A percentile compares a stretch with the other conserved stretches of the same genome.
phyloP scores from a whole-genome alignment of 2,329 filamentous ascomycete species.

The Microsporum ferrugineum region DNA sequence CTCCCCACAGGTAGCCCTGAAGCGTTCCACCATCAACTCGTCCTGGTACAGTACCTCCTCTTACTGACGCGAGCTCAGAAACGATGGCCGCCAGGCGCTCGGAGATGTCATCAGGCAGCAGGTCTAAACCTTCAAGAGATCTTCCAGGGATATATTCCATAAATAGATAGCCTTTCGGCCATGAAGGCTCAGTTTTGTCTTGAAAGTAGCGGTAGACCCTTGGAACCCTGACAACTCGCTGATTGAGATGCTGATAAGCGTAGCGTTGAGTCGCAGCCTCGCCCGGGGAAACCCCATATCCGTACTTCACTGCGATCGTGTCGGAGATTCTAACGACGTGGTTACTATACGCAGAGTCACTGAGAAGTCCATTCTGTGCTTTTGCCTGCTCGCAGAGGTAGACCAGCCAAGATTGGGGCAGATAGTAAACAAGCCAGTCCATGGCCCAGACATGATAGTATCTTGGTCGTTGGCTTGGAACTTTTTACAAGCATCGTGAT shows the following conservation, averaged over 20 bases:
- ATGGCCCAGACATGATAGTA: background rate
- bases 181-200: conserved; percentile 5
- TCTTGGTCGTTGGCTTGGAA: too few relatives aligned
- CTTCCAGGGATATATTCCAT: conserved; percentile 18
- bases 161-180: conserved; percentile 17
- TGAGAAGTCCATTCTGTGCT: background rate
- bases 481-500: too few relatives aligned
- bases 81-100: conserved; percentile 13
- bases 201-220: conserved; percentile 17
- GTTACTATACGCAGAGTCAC: conserved; percentile 4
- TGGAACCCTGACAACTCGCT: conserved; percentile 16
- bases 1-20: conserved; percentile 18
- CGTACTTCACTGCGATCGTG: conserved; percentile 15
- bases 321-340: conserved; percentile 12
- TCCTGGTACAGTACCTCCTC: conserved; percentile 10
- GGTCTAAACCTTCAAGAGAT: conserved; percentile 13
- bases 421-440: background rate
- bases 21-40: conserved; percentile 13
- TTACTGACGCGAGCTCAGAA: conserved; percentile 11
- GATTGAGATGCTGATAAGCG: conserved; percentile 14
- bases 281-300: conserved; percentile 13
- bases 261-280: conserved; percentile 14
- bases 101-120: conserved; percentile 9
- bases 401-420: conserved; percentile 6
- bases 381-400: background rate